These are phyloP conservation scores for Leccinum angustisporum DNA, from an alignment of 1,284 basidiomycete genomes.

Conservation along the genomic window DNA sequence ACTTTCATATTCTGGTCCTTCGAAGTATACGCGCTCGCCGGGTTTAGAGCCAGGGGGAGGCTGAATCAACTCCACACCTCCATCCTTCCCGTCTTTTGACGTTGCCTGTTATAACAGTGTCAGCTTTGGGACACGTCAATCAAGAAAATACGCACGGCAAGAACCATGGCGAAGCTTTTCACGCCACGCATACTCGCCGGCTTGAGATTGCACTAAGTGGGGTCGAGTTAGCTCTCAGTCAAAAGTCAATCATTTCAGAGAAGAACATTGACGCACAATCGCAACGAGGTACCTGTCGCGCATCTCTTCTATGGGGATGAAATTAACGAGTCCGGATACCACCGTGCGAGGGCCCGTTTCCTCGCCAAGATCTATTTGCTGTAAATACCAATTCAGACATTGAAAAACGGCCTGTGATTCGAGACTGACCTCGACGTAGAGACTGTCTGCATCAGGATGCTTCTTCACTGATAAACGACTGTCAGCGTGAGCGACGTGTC, in stretches of 20 bases:
- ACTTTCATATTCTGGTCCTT: constrained; percentile 83
- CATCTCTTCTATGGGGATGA: constrained; percentile 94
- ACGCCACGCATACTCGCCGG: constrained; percentile 95
- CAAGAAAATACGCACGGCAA: constrained; percentile 60
- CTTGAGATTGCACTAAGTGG: constrained; percentile 83
- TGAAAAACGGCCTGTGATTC: neutral
- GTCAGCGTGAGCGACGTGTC: constrained; percentile 1
- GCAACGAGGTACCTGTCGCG: constrained; percentile 82
- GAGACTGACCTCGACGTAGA: constrained; percentile 80
- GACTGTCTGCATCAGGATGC: constrained; percentile 91
- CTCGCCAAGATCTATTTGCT: constrained; percentile 95
- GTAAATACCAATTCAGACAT: constrained; percentile 2
- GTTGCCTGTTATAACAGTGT: constrained; percentile 59
- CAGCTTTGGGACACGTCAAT: neutral
- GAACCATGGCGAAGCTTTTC: constrained; percentile 96
- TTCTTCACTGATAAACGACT: constrained; percentile 65
- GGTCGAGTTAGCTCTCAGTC: constrained; percentile 3
- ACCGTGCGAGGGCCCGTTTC: constrained; percentile 91
- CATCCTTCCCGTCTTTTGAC: constrained; percentile 85
- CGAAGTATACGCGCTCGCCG: constrained; percentile 92
- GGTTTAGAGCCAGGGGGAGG: constrained; percentile 86
- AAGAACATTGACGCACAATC: constrained; percentile 55
- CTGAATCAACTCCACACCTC: constrained; percentile 87
- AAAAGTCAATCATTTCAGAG: neutral
- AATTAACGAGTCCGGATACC: constrained; percentile 92